Base-by-base conservation (phyloP, 2,329 filamentous ascomycete species). In the Alternaria arbusti region DNA sequence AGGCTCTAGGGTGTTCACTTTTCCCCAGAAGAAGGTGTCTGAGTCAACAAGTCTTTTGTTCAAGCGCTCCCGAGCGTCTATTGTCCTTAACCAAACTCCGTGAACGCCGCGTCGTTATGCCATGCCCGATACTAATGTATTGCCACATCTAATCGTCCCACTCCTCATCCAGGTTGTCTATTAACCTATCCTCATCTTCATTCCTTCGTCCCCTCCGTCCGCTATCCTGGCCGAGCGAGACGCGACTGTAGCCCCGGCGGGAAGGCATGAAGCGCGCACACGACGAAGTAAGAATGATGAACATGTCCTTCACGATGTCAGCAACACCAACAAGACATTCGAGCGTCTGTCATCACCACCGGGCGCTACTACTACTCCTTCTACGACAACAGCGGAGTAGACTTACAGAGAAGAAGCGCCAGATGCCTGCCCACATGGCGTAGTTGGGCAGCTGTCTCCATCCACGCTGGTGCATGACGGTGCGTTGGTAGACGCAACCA, bases 361-460 rank as follows among this genome's bases (percentile, higher is more conserved):
- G 17, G 10, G 46, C 54, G 23, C 52, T 59, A 20, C 43, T 47
- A 36, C 55, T 43, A 26, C 55, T 46, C 43, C 49, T 59, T 28
- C 23, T 44, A 28, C 43, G 49, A 32, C 51, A 59, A 36, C 60
- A 59, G 30, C 55, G 51, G 55, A 63, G 11, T n/a, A 54, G 26
- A 60, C 73, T 64, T 87, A 96, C 95, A 85, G 87, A 91, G 74
- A 97, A 82, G 78, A 97, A 97, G 71, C 87, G 89, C 82, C 92
- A 90, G 66, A 97, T 92, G 58, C 93, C 91, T 28, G 93, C 90
- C 96, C 96, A 99, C 71, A 97, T 87, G 71, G 88, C 89, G 83
- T 96, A 97, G 82, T 99, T 98, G 57, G 96, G 96, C 71, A 97
- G 84, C 80, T 99, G 96, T 71, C 92, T 89, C 96, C 95, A 98